phyloP scores from a whole-genome alignment of 306 rosid genomes.

The Cicer arietinum region DNA sequence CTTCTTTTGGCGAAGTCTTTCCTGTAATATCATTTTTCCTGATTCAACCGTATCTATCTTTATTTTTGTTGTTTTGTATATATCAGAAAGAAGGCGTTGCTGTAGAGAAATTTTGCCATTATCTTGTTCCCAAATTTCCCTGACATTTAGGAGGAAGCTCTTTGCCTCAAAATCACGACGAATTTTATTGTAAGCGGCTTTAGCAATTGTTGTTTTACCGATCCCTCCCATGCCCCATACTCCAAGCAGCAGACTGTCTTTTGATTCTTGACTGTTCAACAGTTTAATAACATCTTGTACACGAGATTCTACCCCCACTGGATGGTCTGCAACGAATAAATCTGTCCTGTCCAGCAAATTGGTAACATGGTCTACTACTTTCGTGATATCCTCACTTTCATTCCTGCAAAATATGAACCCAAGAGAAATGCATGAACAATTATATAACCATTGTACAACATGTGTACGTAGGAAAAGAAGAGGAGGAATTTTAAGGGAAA shows the following conservation, averaged over 20 bases:
- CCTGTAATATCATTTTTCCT: background rate
- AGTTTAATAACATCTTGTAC: background rate
- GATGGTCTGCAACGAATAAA: background rate
- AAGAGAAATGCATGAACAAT: background rate
- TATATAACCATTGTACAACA: background rate
- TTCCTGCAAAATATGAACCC: constrained; percentile 9
- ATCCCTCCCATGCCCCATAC: background rate
- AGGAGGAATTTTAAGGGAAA: background rate
- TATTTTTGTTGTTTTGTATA: background rate
- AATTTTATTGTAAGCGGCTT: background rate
- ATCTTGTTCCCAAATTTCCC: background rate
- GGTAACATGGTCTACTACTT: background rate
- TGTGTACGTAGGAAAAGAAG: background rate
- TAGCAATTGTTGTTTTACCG: background rate
- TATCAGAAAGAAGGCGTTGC: background rate
- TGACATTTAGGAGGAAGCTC: constrained; percentile 2
- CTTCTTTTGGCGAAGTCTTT: background rate
- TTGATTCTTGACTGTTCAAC: background rate
- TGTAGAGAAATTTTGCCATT: constrained; percentile 10
- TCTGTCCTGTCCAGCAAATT: background rate
- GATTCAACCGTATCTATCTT: constrained; percentile 7
- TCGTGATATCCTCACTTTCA: background rate
- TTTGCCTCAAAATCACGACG: background rate
- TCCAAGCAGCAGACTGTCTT: background rate
- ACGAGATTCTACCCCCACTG: constrained; percentile 11